Evolutionary conservation across 176 grass and related monocot genomes (phyloP), one percentile per base, ranked within the genome.

Genomic region (Musa schizocarpa): DNA sequence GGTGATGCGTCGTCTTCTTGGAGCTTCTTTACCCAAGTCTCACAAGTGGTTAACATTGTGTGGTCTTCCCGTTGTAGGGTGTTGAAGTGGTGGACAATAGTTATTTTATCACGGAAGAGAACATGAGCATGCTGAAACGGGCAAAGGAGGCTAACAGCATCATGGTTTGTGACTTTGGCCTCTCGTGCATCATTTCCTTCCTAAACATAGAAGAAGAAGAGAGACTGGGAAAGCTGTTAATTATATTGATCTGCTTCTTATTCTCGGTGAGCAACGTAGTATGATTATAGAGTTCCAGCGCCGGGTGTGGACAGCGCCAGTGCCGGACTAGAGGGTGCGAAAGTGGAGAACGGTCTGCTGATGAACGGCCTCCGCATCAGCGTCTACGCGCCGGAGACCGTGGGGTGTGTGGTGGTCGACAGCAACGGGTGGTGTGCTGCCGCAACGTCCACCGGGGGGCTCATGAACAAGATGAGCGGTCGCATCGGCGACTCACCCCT

Each of bases 41-140:
- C 34, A 43, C 34, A 43, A 4, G 34, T 29, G 2, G 29, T 29
- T 3, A 3, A 29, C 29, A 29, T 29, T 29, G 27, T 29, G 1
- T 29, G 29, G 3, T 29, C 29, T 29, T 29, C n/a, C 0, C 27
- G 12, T 43, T 72, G 19, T 75, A 96, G 92, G 86, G 92, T 1
- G 77, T 96, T 0, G 86, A 96, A 77, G 76, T 82, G 0, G 86
- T 92, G 51, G 86, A 92, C 67, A 96, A 92, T 29, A 85, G 84
- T 78, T 92, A 96, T 79, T 96, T 96, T 82, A 87, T 96, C 82
- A 96, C 92, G 0, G 82, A 92, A 71, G 92, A 96, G 64, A 96
- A 92, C 65, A 17, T 96, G 0, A 86, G 89, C 82, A 96, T 96
- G 92, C 88, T 96, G 9, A 92, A 96, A 79, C 79, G 92, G 59